These are phyloP conservation scores for Xylariaceae sp. DNA, from an alignment of 2,329 filamentous ascomycete genomes.

Conservation along the genomic window DNA sequence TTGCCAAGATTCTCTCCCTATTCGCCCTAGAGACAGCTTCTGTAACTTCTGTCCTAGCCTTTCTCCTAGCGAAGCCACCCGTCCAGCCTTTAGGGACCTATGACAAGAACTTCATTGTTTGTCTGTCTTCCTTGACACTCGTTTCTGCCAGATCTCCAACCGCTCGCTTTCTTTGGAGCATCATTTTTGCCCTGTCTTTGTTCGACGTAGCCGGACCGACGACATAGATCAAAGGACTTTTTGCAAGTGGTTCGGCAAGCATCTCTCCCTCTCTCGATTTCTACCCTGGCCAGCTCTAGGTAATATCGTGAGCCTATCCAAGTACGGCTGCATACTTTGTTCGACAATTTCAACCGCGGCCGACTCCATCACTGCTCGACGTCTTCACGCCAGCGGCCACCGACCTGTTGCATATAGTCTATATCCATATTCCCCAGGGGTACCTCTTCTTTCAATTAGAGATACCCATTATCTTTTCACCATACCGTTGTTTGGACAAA, in stretches of 20 bases:
- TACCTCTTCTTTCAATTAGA: constrained; percentile 30
- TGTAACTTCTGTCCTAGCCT: constrained; percentile 19
- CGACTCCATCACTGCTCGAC: constrained; percentile 28
- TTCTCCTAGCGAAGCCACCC: constrained; percentile 12
- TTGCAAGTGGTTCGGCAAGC: constrained; percentile 14
- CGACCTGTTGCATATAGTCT: constrained; percentile 33
- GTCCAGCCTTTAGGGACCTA: constrained; percentile 12
- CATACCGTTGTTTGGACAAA: constrained; percentile 31
- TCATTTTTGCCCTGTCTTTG: constrained; percentile 34
- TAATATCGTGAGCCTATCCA: constrained; percentile 19
- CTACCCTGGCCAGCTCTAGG: constrained; percentile 29
- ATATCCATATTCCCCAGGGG: constrained; percentile 29
- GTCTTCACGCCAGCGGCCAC: constrained; percentile 23
- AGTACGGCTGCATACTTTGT: constrained; percentile 17
- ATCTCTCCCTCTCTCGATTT: constrained; percentile 17
- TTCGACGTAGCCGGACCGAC: constrained; percentile 33
- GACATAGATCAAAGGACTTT: constrained; percentile 30
- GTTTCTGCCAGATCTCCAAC: constrained; percentile 33
- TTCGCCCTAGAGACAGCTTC: constrained; percentile 22
- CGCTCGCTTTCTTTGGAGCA: constrained; percentile 38
- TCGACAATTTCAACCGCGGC: constrained; percentile 22
- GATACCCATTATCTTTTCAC: constrained; percentile 33
- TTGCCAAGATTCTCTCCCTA: constrained; percentile 27
- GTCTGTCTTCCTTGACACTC: constrained; percentile 34
- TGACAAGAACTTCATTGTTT: constrained; percentile 31